These are phyloP conservation scores for Luffa acutangula DNA, from an alignment of 306 rosid species.

Conservation along the genomic window DNA sequence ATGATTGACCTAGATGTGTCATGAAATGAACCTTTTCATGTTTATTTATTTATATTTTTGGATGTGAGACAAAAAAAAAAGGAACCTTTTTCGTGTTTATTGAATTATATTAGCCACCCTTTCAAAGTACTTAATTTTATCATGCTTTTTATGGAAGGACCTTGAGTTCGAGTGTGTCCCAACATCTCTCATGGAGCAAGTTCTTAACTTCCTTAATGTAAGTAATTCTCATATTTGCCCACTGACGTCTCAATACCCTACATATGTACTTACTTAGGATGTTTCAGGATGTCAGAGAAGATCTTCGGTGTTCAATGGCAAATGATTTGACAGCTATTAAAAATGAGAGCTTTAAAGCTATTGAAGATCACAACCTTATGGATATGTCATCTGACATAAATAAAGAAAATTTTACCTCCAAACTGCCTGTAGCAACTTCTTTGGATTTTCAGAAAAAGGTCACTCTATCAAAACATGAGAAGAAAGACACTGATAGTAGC, in stretches of 20 bases:
- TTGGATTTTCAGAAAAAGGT: slow-evolving; percentile 91
- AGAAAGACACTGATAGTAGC: slow-evolving; percentile 25
- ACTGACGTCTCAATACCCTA: slow-evolving; percentile 6
- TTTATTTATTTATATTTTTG: background rate
- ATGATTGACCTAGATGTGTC: background rate
- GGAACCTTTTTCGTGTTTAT: background rate
- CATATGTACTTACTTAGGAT: background rate
- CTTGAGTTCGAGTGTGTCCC: slow-evolving; percentile 86
- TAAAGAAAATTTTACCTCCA: slow-evolving; percentile 22
- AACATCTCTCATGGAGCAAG: slow-evolving; percentile 77
- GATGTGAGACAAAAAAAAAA: background rate
- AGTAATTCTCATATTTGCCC: slow-evolving; percentile 21
- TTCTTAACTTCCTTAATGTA: slow-evolving; percentile 71
- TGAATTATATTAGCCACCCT: slow-evolving; percentile 8
- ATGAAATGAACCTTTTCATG: background rate
- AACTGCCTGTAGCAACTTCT: slow-evolving; percentile 27
- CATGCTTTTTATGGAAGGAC: slow-evolving; percentile 36
- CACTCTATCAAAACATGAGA: slow-evolving; percentile 56
- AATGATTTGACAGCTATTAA: slow-evolving; percentile 62
- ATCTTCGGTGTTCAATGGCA: slow-evolving; percentile 77
- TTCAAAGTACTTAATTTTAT: background rate
- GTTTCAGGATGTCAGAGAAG: slow-evolving; percentile 74
- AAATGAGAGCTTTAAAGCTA: slow-evolving; percentile 59
- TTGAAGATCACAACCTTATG: slow-evolving; percentile 24
- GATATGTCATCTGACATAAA: slow-evolving; percentile 18